Percentiles rank a stretch among this genome's conserved stretches.
Evolutionary conservation across 2,329 filamentous ascomycete genomes (phyloP).

Genomic region (Plectosphaerella sp.): DNA sequence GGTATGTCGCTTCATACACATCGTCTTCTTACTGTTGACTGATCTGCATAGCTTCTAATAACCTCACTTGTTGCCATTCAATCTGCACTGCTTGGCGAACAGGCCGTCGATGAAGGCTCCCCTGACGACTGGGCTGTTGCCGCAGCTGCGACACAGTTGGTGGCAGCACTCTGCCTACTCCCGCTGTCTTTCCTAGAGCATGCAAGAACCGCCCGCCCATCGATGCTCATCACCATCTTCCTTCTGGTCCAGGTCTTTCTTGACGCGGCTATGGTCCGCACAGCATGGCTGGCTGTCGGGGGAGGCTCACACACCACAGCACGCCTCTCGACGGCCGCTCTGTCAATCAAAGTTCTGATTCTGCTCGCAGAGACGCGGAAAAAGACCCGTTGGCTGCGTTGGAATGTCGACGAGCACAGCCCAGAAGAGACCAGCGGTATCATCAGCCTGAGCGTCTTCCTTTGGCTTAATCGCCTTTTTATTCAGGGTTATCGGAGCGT

Average conservation of each 20-base stretch:
- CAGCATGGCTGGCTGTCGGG: slow-evolving; percentile 30
- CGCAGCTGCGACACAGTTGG: slow-evolving; percentile 20
- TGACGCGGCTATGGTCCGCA: slow-evolving; percentile 36
- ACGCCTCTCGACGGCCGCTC: slow-evolving; percentile 26
- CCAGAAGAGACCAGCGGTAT: slow-evolving; percentile 30
- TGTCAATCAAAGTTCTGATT: slow-evolving; percentile 29
- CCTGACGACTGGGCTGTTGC: slow-evolving; percentile 22
- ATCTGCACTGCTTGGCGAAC: slow-evolving; percentile 24
- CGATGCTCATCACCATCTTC: slow-evolving; percentile 34
- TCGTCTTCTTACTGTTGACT: too few relatives aligned
- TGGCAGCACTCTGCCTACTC: slow-evolving; percentile 20
- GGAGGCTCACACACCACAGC: slow-evolving; percentile 15
- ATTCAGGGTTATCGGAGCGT: slow-evolving; percentile 24
- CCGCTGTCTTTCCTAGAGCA: slow-evolving; percentile 23
- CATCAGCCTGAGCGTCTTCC: slow-evolving; percentile 23
- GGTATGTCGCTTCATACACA: neutral
- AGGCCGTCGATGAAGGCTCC: slow-evolving; percentile 12
- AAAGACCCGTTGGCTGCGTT: slow-evolving; percentile 33
- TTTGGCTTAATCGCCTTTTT: slow-evolving; percentile 30
- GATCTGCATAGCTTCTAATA: slow-evolving; percentile 10
- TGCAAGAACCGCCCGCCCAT: slow-evolving; percentile 30
- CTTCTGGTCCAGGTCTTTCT: slow-evolving; percentile 37
- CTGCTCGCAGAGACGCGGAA: slow-evolving; percentile 30
- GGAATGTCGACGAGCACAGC: slow-evolving; percentile 32
- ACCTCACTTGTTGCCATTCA: slow-evolving; percentile 22